phyloP scores from a whole-genome alignment of 2,329 filamentous ascomycete species.

The Dactylonectria macrodidyma region DNA sequence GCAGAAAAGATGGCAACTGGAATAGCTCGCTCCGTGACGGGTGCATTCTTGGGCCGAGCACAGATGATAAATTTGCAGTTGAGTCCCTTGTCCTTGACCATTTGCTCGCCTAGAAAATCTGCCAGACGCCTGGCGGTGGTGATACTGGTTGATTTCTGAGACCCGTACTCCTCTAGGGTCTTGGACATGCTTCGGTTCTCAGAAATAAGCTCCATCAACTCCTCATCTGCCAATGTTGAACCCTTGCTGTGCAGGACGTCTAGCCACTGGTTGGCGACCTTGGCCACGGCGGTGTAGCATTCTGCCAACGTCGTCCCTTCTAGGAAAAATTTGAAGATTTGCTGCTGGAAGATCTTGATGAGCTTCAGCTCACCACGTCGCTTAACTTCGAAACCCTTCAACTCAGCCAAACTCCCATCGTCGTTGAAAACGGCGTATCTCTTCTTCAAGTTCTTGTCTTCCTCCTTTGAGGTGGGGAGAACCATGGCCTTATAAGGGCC shows the following conservation, averaged over 20 bases:
- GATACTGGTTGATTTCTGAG: constrained; percentile 98
- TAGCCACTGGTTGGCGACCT: constrained; percentile 95
- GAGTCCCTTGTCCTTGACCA: constrained; percentile 98
- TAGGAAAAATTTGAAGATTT: constrained; percentile 99
- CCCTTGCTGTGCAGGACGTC: constrained; percentile 94
- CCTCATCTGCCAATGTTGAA: constrained; percentile 91
- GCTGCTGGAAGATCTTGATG: constrained; percentile 99
- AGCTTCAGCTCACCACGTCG: constrained; percentile 97
- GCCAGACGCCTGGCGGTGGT: constrained; percentile 95
- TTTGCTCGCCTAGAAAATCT: constrained; percentile 96
- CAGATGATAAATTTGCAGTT: constrained; percentile 99
- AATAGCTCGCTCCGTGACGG: constrained; percentile 94
- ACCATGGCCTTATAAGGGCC: constrained; percentile 99
- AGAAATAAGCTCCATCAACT: constrained; percentile 99
- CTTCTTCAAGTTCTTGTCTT: constrained; percentile 99
- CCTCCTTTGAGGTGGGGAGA: constrained; percentile 96
- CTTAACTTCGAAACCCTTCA: constrained; percentile 99
- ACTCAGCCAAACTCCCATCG: constrained; percentile 92
- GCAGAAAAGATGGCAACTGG: constrained; percentile 98
- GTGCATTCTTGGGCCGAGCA: constrained; percentile 85
- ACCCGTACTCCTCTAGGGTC: constrained; percentile 94
- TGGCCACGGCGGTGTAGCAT: constrained; percentile 92
- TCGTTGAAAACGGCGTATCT: constrained; percentile 99
- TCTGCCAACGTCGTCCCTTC: constrained; percentile 90
- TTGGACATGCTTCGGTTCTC: constrained; percentile 99